Percentiles rank a stretch among this genome's conserved stretches.
These are phyloP conservation scores for Debaryomyces hansenii DNA, from an alignment of 805 yeast species.

Conservation along the genomic window DNA sequence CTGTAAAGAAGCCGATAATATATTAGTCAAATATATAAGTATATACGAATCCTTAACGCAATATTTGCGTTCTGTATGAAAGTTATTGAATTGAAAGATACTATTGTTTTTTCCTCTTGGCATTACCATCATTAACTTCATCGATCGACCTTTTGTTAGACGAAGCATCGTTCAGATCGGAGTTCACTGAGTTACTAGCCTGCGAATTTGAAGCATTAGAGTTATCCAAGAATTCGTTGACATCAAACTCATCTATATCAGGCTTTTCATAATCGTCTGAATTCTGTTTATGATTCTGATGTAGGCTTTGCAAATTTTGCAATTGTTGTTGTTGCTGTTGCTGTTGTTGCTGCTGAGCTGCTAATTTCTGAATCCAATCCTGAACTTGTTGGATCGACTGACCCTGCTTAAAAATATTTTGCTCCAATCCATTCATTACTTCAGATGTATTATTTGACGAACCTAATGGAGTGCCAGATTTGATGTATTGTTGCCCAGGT, in stretches of 20 bases:
- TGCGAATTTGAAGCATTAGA: slow-evolving; percentile 4
- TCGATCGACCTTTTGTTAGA: slow-evolving; percentile 14
- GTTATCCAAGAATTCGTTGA: slow-evolving; percentile 27
- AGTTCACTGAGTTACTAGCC: slow-evolving; percentile 1
- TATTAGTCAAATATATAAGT: too few relatives aligned
- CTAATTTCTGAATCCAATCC: slow-evolving; percentile 51
- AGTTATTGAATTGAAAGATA: background rate
- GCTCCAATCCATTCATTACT: slow-evolving; percentile 42
- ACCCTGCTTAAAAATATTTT: slow-evolving; percentile 49
- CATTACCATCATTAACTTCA: slow-evolving; percentile 11
- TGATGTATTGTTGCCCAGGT: slow-evolving; percentile 4
- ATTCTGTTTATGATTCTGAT: slow-evolving; percentile 16
- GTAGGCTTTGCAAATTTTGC: slow-evolving; percentile 7
- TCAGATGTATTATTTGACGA: slow-evolving; percentile 12
- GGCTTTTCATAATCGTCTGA: slow-evolving; percentile 3
- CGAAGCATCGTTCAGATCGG: slow-evolving; percentile 5
- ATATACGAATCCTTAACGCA: too few relatives aligned
- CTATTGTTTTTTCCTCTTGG: background rate
- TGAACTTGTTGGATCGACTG: slow-evolving; percentile 55
- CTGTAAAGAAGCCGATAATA: too few relatives aligned
- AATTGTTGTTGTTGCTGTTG: slow-evolving; percentile 12
- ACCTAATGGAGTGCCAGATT: slow-evolving; percentile 1
- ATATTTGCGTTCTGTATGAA: too few relatives aligned
- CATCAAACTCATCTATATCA: slow-evolving; percentile 30
- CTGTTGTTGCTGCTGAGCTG: slow-evolving; percentile 21